These are phyloP conservation scores for Penicillium nordicum DNA, from an alignment of 2,329 filamentous ascomycete genomes.

Conservation along the genomic window DNA sequence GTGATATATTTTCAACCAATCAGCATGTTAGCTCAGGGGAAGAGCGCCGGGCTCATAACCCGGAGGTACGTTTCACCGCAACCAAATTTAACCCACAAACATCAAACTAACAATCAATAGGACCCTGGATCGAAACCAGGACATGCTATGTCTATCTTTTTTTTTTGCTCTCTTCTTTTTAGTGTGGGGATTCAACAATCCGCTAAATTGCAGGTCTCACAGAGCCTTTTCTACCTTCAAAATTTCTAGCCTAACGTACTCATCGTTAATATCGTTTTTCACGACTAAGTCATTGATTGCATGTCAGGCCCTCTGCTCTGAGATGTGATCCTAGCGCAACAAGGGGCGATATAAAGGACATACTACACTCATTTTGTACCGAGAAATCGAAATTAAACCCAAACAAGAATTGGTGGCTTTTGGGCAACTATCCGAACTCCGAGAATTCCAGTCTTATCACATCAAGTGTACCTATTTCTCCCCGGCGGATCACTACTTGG, in stretches of 20 bases:
- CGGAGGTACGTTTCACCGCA: conserved; percentile 30
- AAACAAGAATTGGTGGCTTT: too few relatives aligned
- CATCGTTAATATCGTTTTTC: background rate
- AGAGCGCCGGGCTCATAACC: conserved; percentile 50
- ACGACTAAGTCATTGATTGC: background rate
- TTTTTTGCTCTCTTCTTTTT: background rate
- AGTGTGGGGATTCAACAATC: too few relatives aligned
- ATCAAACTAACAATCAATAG: background rate
- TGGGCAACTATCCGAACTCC: too few relatives aligned
- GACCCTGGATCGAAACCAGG: conserved; percentile 4
- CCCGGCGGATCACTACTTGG: too few relatives aligned
- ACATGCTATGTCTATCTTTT: background rate
- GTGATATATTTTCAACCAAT: too few relatives aligned
- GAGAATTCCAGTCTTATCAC: too few relatives aligned
- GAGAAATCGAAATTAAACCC: too few relatives aligned
- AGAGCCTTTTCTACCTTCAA: too few relatives aligned
- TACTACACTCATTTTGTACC: too few relatives aligned
- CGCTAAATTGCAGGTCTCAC: background rate
- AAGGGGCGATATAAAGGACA: too few relatives aligned
- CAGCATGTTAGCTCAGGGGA: conserved; percentile 46
- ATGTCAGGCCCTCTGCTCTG: background rate
- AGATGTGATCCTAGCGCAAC: too few relatives aligned
- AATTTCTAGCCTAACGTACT: background rate
- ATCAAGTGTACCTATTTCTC: too few relatives aligned
- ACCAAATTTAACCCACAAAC: background rate